Base-by-base conservation (phyloP, 108 stramenopile species). In the Skeletonema tropicum region DNA sequence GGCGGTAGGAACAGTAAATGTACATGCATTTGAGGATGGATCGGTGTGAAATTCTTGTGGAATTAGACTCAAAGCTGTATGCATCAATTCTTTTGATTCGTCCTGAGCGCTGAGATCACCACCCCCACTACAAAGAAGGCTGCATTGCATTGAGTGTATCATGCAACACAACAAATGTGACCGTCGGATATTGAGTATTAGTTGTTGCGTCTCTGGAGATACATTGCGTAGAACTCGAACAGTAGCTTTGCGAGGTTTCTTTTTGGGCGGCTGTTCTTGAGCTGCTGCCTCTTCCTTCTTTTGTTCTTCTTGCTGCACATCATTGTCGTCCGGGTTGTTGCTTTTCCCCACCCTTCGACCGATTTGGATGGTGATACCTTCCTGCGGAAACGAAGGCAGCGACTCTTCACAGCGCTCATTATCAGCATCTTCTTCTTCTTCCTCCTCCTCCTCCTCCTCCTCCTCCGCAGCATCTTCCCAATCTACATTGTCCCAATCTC, bases 41-140 rank as follows among this genome's bases (percentile, higher is more conserved):
- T 42, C 10, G 26, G 6, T 30, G 31, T 79, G 64, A 38, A 84
- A 82, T 63, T 78, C 31, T 5, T 19, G 35, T 11, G 92, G 92
- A 52, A 93, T 67, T 2, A 89, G 39, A 73, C 92, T 93, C 66
- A 84, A 68, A 35, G 88, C 88, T 17, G 87, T 6, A 66, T 81
- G 71, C 2, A 48, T 13, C 31, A 83, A 36, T 12, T 79, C 30
- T 25, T 1, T 31, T 42, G 41, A 49, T 38, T 64, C 23, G 15
- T 78, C 73, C 5, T 29, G 42, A 30, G 29, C 30, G 23, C 58
- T 60, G 30, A 3, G 9, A 57, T 70, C 36, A 9, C 30, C 59
- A 57, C 77, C 80, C 5, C 41, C 36, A 73, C 71, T 39, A 38
- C 78, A 86, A 14, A 66, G 13, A 26, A 42, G 30, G 13, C 90